Evolutionary conservation across 495 filamentous ascomycete genomes (phyloP), one percentile per base, ranked within the genome.

Genomic region (Penicillium turbatum): DNA sequence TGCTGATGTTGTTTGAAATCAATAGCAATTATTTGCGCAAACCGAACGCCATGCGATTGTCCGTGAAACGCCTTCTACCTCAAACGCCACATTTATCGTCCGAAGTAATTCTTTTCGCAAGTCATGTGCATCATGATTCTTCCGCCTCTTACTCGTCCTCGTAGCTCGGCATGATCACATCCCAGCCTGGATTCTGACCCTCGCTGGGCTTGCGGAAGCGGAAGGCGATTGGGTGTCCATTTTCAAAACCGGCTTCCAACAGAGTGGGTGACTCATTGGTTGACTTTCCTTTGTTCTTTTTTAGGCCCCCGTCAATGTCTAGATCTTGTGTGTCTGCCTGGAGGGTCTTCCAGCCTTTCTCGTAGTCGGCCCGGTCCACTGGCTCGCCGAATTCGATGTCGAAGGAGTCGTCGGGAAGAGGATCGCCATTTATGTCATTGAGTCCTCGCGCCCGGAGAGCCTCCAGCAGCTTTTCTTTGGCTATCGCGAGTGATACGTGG

Each of bases 151-250:
- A 79, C 36, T 73, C 70, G 38, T 85, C 80, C 12, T 89, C 85
- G 45, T 80, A 74, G 13, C 52, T 75, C 19, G 87, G 85, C 16
- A 87, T 52, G 27, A 84, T 65, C 9, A 91, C 87, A 59, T 84
- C 75, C 77, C 87, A 90, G 38, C 78, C 71, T 17, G 76, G 73
- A 19, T 81, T 38, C 47, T 53, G 56, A 30, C 8, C 50, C 16
- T 55, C 48, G 16, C 54, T 49, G 11, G 48, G 26, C 48, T 72
- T 68, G 46, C 64, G 65, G 54, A 90, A 84, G 36, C 79, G 79
- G 70, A 92, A 92, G n/a, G 89, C 88, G 34, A 92, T 62, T 3
- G 79, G 59, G n/a, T 73, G 71, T 13, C 82, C 82, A 56, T 89
- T 81, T 36, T 67, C 69, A 29, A 86, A 57, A 8, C 79, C 78